Evolutionary conservation across 1,284 basidiomycete species (phyloP), one percentile per base, ranked within the genome.

Genomic region (Chalciporus sp.): DNA sequence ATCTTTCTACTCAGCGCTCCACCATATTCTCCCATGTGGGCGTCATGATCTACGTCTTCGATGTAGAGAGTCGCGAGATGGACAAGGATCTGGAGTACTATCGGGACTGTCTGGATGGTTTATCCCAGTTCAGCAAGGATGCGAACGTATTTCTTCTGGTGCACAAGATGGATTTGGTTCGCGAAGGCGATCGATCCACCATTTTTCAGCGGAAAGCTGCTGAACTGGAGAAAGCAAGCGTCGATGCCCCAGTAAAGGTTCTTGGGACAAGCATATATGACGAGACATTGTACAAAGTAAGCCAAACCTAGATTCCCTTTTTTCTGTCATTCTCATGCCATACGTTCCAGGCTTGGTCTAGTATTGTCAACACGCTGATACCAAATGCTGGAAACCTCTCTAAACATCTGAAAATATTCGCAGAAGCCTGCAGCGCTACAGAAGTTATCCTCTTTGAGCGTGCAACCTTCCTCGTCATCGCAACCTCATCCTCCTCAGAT

Each of bases 201-300:
- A 76, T 84, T 28, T 89, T 92, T 61, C 82, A 83, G 47, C 83
- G 85, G 73, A 90, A 88, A 73, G 79, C 76, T 57, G 78, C 77
- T 57, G 90, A 92, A 60, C 72, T 94, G 53, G 74, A 83, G 62
- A 81, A 82, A 53, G 84, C 84, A 12, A 88, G 88, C 59, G 83
- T 75, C 2, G 82, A 81, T 50, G 75, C 77, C 3, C 67, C 72
- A 20, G 76, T 88, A 51, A 84, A 81, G 26, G 83, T 91, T 8
- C 95, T 95, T 65, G 92, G 92, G n/a, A 99, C 96, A 20, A 95
- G 92, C 64, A 99, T 99, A 60, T 98, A 95, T 76, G 95, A 99
- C 71, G 96, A 99, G 73, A 95, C 91, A 59, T 74, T 99, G 44
- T 99, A 99, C 78, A 93, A 92, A 80, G 95, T 90, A 67, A 59